A percentile compares a stretch with the other conserved stretches of the same genome.
phyloP scores from a whole-genome alignment of 192 early-diverging fungal genomes.

The Powellomyces hirtus region DNA sequence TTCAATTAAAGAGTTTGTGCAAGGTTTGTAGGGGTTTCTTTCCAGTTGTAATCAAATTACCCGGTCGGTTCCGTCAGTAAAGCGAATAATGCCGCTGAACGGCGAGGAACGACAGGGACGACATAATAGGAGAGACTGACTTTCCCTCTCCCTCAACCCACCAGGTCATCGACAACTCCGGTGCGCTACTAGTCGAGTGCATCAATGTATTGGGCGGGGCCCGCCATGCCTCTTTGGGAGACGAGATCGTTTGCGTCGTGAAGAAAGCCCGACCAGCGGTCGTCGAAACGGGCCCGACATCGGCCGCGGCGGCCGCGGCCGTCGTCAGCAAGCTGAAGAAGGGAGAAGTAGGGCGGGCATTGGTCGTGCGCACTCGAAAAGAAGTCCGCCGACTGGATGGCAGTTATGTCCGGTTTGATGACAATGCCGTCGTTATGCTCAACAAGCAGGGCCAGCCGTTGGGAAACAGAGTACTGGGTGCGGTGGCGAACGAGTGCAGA shows the following conservation, averaged over 20 bases:
- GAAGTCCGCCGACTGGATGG: conserved; percentile 88
- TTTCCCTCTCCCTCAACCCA: background rate
- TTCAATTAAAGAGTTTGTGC: conserved; percentile 34
- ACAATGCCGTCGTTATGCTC: conserved; percentile 94
- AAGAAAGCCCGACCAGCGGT: conserved; percentile 85
- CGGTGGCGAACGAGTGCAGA: conserved; percentile 83
- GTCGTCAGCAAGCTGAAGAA: conserved; percentile 77
- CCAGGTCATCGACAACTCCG: conserved; percentile 96
- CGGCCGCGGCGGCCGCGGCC: conserved; percentile 26
- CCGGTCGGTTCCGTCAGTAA: background rate
- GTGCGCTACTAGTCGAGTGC: conserved; percentile 89
- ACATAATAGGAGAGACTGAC: background rate
- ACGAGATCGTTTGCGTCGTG: conserved; percentile 94
- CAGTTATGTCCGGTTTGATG: conserved; percentile 89
- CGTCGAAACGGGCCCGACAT: conserved; percentile 12
- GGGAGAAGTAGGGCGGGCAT: conserved; percentile 88
- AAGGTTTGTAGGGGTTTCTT: conserved; percentile 7
- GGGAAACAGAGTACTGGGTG: conserved; percentile 89
- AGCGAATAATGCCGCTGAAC: background rate
- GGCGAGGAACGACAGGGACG: background rate
- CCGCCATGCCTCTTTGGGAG: conserved; percentile 57
- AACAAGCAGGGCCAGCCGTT: conserved; percentile 93
- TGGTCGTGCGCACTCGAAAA: conserved; percentile 88
- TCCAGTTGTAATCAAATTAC: background rate
- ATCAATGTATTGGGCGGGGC: conserved; percentile 79